These are phyloP conservation scores for Stephania japonica DNA, from an alignment of 164 flowering plant species.

Conservation along the genomic window DNA sequence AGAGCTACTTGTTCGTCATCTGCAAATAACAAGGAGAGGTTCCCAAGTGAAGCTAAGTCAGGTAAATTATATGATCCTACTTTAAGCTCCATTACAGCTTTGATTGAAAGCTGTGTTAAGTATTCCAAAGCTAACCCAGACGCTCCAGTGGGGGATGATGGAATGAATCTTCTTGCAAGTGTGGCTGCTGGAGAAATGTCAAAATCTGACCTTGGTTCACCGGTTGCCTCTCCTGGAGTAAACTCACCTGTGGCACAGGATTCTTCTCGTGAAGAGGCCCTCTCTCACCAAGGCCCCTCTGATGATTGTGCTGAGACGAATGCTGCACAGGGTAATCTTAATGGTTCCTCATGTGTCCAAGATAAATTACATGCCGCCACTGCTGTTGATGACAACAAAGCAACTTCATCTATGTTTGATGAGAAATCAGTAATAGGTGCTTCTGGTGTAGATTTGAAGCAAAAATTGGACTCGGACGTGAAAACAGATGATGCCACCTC, in stretches of 20 bases:
- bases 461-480: constrained; percentile 20
- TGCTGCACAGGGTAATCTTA: constrained; percentile 19
- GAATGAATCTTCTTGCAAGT: constrained; percentile 93
- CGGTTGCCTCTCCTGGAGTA: constrained; percentile 41
- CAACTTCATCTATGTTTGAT: constrained; percentile 5
- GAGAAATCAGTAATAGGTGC: constrained; percentile 14
- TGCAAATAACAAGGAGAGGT: constrained; percentile 18
- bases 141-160: constrained; percentile 63
- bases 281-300: constrained; percentile 11
- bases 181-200: constrained; percentile 87
- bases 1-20: constrained; percentile 32
- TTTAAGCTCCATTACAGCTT: constrained; percentile 39
- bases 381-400: constrained; percentile 16
- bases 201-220: constrained; percentile 41
- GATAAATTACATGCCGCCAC: constrained; percentile 10
- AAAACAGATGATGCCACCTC: constrained; percentile 15
- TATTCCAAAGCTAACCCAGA: constrained; percentile 42
- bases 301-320: constrained; percentile 24
- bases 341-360: constrained; percentile 15
- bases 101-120: constrained; percentile 46
- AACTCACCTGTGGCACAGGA: constrained; percentile 26
- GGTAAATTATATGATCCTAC: constrained; percentile 39
- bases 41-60: constrained; percentile 15
- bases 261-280: constrained; percentile 22
- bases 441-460: constrained; percentile 26